These are phyloP conservation scores for Theileria orientalis DNA, from an alignment of 169 alveolate species.

Conservation along the genomic window DNA sequence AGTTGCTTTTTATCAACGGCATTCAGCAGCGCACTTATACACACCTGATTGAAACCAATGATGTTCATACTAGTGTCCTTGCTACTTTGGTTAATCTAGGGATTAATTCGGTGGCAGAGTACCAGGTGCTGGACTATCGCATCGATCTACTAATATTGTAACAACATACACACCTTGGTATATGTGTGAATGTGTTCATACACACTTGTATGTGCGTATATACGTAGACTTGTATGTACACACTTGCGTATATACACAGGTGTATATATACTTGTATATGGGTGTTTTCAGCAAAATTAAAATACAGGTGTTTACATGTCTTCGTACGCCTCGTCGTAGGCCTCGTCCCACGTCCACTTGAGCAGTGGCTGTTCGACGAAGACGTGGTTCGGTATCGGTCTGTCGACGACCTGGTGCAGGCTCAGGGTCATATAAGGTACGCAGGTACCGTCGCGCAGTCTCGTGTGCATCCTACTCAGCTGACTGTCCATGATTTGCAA, in stretches of 20 bases:
- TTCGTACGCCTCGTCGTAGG: conserved; percentile 89
- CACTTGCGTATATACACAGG: not conserved
- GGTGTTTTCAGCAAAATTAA: not conserved
- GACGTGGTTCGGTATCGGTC: conserved; percentile 83
- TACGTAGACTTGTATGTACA: not conserved
- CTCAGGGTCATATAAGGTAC: conserved; percentile 84
- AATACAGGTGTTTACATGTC: conserved; percentile 71
- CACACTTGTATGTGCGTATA: not conserved
- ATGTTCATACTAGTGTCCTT: conserved; percentile 4
- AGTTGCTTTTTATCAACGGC: too few relatives aligned
- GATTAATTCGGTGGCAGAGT: not conserved
- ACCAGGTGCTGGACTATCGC: not conserved
- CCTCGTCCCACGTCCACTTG: conserved; percentile 93
- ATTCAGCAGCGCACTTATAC: too few relatives aligned
- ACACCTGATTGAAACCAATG: not conserved
- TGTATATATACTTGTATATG: not conserved
- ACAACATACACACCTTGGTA: not conserved
- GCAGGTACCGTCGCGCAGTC: conserved; percentile 88
- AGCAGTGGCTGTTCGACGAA: conserved; percentile 86
- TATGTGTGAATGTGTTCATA: not conserved
- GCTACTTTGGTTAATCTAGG: not conserved
- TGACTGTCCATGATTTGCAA: conserved; percentile 89
- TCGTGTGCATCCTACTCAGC: conserved; percentile 86
- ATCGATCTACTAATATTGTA: not conserved
- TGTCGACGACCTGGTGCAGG: conserved; percentile 80